Percentiles rank a stretch among this genome's conserved stretches.
These are phyloP conservation scores for Gnaphalium uliginosum DNA, from an alignment of 129 eudicot species.

Conservation along the genomic window DNA sequence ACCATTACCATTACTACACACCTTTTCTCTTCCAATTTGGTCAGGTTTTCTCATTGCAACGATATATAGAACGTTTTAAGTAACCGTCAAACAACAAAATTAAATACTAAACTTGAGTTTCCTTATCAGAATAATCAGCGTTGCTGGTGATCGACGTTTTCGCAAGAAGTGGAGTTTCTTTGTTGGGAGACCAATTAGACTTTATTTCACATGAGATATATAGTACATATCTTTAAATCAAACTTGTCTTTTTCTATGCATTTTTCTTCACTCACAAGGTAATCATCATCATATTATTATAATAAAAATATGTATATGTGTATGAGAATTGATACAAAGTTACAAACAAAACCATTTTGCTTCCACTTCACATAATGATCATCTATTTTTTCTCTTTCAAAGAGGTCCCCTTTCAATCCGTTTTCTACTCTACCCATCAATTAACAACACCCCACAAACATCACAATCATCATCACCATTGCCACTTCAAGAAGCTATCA, in stretches of 20 bases:
- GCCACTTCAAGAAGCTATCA: conserved; percentile 50
- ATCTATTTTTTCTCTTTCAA: conserved; percentile 31
- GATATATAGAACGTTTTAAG: not conserved
- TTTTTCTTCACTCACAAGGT: conserved; percentile 96
- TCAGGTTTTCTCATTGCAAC: conserved; percentile 70
- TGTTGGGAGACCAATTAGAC: conserved; percentile 23
- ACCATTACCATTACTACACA: conserved; percentile 17
- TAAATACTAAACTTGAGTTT: conserved; percentile 19
- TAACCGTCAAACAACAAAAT: conserved; percentile 9
- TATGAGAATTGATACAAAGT: conserved; percentile 44
- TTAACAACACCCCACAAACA: conserved; percentile 43
- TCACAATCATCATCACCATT: conserved; percentile 60
- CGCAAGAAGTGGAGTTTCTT: not conserved
- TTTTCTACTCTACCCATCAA: conserved; percentile 60
- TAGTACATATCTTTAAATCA: conserved; percentile 60
- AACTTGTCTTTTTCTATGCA: conserved; percentile 55
- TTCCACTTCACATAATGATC: conserved; percentile 52
- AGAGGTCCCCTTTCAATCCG: conserved; percentile 78
- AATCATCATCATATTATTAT: conserved; percentile 45
- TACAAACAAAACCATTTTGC: conserved; percentile 70
- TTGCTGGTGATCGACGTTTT: not conserved
- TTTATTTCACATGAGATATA: conserved; percentile 31
- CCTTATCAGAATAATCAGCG: not conserved
- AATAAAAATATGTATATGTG: conserved; percentile 15
- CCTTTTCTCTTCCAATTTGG: conserved; percentile 37